Base-by-base conservation (phyloP, 306 rosid genomes). In the Lathyrus sativus region DNA sequence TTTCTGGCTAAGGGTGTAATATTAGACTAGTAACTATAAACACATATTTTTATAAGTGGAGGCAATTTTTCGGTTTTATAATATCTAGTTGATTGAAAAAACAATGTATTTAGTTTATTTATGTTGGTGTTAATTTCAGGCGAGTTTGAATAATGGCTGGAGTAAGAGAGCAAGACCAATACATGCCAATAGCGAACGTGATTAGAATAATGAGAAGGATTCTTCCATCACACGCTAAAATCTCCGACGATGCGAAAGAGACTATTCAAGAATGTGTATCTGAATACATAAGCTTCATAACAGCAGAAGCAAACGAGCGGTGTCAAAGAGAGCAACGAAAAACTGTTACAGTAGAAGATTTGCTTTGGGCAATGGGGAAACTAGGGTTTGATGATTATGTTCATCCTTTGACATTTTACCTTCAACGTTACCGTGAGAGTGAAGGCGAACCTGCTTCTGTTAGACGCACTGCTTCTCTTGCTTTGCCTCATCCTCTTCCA, bases 171-270 rank as follows among this genome's bases (percentile, higher is more conserved):
- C 96, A 90, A 24, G 89, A 90, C 58, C 95, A 76, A 31, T 85
- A 80, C 85, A 83, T 90, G 96, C 96, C 96, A 0, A 84, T 87
- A 0, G 89, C 96, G 2, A 90, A 87, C 22, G 96, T 90, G 53
- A 80, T 84, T 15, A 83, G 96, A 50, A 85, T 87, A 44, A 90
- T 90, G 96, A 83, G 91, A 0, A 75, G 86, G 10, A 83, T 84
- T 4, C 67, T 90, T 4, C 96, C 96, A 0, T 17, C 82, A 0
- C 89, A 87, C 39, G 96, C 95, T 0, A 90, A 87, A 56, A 90
- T 90, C 41, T 85, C 96, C 0, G 95, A 90, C 43, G 95, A 87
- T 0, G 91, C 96, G 3, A 90, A 90, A 15, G 92, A 87, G 76
- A 84, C 88, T 0, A 65, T 90, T 55, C 96, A 87, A 28, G 91